Conservation (phyloP, 345 rosid species). For the Draba incana region DNA sequence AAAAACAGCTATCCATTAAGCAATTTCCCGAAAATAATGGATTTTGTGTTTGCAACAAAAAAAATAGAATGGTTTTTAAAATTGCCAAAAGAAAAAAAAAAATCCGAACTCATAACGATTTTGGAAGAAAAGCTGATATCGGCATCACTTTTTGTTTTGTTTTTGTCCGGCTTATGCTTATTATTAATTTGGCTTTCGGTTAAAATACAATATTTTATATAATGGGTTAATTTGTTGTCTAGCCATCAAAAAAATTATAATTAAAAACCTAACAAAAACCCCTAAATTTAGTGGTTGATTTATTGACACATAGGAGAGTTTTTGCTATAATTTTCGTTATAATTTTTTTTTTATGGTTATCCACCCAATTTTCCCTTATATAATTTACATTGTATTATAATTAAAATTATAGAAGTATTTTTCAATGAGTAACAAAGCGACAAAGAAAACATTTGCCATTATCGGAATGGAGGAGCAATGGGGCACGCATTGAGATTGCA, state of each 20-base stretch:
- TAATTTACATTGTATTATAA: too few relatives aligned
- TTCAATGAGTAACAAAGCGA: neutral
- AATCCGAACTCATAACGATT: constrained; percentile 1
- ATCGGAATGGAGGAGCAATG: constrained; percentile 31
- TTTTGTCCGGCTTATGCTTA: neutral
- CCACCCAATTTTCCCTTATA: too few relatives aligned
- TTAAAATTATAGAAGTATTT: neutral
- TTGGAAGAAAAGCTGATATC: constrained; percentile 25
- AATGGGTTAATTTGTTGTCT: too few relatives aligned
- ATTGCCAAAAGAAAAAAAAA: neutral
- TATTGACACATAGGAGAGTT: too few relatives aligned
- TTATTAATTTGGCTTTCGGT: neutral
- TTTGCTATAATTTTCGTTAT: too few relatives aligned
- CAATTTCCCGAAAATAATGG: constrained; percentile 18
- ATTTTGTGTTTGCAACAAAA: constrained; percentile 8
- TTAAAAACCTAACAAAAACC: too few relatives aligned
- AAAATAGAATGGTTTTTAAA: neutral
- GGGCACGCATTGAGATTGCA: neutral
- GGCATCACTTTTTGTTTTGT: neutral
- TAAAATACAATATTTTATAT: neutral
- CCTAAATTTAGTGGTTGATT: too few relatives aligned
- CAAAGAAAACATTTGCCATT: neutral
- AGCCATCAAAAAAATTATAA: too few relatives aligned
- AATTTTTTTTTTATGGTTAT: too few relatives aligned
- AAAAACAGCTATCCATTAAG: too few relatives aligned